Conservation (phyloP, 169 alveolate species). For the Besnoitia besnoiti region DNA sequence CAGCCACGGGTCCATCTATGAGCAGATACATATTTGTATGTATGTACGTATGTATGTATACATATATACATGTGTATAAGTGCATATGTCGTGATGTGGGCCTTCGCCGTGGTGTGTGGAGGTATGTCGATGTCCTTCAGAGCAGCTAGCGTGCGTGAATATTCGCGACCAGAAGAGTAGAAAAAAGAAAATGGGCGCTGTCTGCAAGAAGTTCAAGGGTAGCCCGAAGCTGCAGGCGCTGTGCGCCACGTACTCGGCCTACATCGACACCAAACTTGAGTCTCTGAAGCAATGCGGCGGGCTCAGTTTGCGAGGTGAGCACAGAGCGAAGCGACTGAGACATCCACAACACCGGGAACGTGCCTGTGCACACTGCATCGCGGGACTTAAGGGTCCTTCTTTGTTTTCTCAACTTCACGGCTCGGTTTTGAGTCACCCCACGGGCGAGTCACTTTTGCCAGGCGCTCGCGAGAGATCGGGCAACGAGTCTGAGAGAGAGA, state of each 20-base stretch:
- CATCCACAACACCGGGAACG: too few relatives aligned
- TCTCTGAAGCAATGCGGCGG: background rate
- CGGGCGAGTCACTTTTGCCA: too few relatives aligned
- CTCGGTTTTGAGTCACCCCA: too few relatives aligned
- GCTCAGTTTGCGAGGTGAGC: background rate
- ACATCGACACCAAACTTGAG: background rate
- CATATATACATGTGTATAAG: background rate
- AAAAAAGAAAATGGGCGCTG: background rate
- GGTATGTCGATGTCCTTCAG: constrained; percentile 1
- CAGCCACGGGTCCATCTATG: background rate
- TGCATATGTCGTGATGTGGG: background rate
- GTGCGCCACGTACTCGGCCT: background rate
- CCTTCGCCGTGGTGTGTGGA: background rate
- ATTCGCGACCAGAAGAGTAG: background rate
- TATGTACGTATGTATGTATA: background rate
- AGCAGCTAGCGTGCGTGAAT: background rate
- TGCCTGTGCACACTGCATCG: too few relatives aligned
- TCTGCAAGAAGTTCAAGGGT: constrained; percentile 12
- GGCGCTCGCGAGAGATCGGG: too few relatives aligned
- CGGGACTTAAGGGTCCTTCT: too few relatives aligned
- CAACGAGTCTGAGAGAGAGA: too few relatives aligned
- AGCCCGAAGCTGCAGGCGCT: background rate
- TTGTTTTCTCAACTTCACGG: too few relatives aligned
- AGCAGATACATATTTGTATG: background rate
- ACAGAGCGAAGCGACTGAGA: too few relatives aligned